Evolutionary conservation across 2,329 filamentous ascomycete species (phyloP), one percentile per base, ranked within the genome.

Genomic region (Arthrinium phaeospermum): DNA sequence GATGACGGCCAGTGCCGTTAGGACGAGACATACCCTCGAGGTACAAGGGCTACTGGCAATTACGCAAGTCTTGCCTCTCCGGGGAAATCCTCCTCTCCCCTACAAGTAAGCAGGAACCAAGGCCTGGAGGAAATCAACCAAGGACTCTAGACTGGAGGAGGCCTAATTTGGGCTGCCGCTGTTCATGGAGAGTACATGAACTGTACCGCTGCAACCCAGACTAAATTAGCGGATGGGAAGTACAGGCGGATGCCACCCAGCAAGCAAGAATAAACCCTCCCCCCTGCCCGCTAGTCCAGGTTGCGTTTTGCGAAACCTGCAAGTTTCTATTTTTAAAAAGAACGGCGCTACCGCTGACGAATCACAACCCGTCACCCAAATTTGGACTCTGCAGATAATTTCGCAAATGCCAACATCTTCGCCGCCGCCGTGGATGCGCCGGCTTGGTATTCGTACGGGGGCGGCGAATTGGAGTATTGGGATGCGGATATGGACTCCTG

Each of bases 261-360:
- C 67, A 45, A 47, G 68, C 68, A 70, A 44, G 47, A 70, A 70
- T 57, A 44, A 41, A 61, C 68, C 68, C 68, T 41, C 37, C 51
- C 51, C 44, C 57, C 69, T 30, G 53, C 12, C 67, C 49, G 34
- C 44, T 68, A 37, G 49, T 19, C 71, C 53, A 51, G 51, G 69
- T 67, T 61, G 67, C 70, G 74, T 74, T 61, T 75, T 72, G 73
- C 74, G 74, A 75, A 75, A 73, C 74, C 70, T 74, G 72, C 71
- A 68, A 71, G 51, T 47, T 70, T 72, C 74, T 75, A 70, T 64
- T 72, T 69, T 51, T 74, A 71, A 45, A 68, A 47, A 64, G 22
- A 45, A 67, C 68, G 71, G 75, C 75, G 73, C 75, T 68, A 72
- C 70, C 47, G 30, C 61, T 70, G 68, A 67, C 74, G 57, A 76